A percentile compares a stretch with the other conserved stretches of the same genome.
Conservation (phyloP, 108 stramenopile genomes). For the Phaeodactylum tricornutum region DNA sequence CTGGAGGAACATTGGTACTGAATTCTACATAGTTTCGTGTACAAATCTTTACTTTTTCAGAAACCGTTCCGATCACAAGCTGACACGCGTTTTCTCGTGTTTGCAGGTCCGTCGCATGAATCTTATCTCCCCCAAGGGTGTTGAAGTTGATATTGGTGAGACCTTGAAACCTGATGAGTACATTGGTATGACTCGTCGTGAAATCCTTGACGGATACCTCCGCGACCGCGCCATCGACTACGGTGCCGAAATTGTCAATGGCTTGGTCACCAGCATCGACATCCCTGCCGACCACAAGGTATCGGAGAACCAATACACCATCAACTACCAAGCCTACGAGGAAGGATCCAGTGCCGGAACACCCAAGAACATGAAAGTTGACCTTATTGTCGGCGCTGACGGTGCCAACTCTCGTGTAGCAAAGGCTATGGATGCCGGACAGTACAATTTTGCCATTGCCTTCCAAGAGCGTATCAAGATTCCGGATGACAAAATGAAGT, state of each 20-base stretch:
- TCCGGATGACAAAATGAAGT: slow-evolving; percentile 93
- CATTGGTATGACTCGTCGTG: slow-evolving; percentile 98
- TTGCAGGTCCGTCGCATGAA: slow-evolving; percentile 92
- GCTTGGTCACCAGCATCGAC: slow-evolving; percentile 90
- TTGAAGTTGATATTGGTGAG: slow-evolving; percentile 95
- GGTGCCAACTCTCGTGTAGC: slow-evolving; percentile 98
- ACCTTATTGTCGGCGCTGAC: slow-evolving; percentile 92
- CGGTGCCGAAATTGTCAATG: slow-evolving; percentile 88
- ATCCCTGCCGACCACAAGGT: slow-evolving; percentile 79
- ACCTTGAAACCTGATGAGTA: slow-evolving; percentile 95
- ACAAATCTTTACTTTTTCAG: no score
- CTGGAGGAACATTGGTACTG: no score
- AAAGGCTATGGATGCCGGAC: slow-evolving; percentile 97
- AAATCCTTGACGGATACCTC: slow-evolving; percentile 93
- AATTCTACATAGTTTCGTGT: no score
- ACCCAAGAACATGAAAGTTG: slow-evolving; percentile 78
- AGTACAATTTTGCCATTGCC: slow-evolving; percentile 98
- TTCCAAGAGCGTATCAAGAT: slow-evolving; percentile 99
- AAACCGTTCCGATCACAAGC: no score
- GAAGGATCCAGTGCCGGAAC: slow-evolving; percentile 61
- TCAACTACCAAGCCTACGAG: slow-evolving; percentile 79
- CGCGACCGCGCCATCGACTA: slow-evolving; percentile 93
- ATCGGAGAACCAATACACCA: slow-evolving; percentile 66
- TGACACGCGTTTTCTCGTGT: no score
- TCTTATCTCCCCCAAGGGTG: slow-evolving; percentile 92